A percentile compares a stretch with the other conserved stretches of the same genome.
Evolutionary conservation across 176 grass and related monocot species (phyloP).

Genomic region (Neostapfia colusana): DNA sequence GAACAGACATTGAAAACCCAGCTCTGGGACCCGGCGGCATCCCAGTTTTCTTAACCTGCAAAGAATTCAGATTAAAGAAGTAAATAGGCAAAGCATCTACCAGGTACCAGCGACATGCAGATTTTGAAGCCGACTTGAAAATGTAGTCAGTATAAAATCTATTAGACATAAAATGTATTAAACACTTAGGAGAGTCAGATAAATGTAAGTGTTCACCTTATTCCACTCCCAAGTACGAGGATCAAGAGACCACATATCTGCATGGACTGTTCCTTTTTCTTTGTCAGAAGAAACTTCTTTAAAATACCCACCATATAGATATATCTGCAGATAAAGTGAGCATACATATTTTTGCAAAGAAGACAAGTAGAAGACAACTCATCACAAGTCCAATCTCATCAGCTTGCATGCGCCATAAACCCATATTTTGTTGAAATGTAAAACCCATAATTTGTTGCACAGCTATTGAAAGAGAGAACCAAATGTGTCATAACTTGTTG

Average conservation of each 20-base stretch:
- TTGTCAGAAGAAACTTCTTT: conserved; percentile 92
- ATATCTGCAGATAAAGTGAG: conserved; percentile 59
- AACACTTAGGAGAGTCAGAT: conserved; percentile 15
- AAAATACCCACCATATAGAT: conserved; percentile 92
- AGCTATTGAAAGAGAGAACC: not conserved
- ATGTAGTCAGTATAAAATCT: not conserved
- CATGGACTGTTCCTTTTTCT: conserved; percentile 99
- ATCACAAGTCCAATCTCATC: conserved; percentile 16
- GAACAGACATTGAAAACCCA: conserved; percentile 95
- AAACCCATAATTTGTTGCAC: not conserved
- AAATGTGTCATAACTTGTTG: conserved; percentile 23
- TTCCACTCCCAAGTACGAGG: conserved; percentile 98
- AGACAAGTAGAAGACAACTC: conserved; percentile 5
- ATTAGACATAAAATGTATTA: not conserved
- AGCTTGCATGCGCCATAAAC: not conserved
- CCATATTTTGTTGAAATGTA: not conserved
- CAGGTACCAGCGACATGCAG: not conserved
- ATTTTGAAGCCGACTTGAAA: conserved; percentile 22
- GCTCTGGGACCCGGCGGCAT: conserved; percentile 93
- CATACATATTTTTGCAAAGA: conserved; percentile 29
- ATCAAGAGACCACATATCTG: conserved; percentile 95
- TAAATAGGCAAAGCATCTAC: conserved; percentile 33
- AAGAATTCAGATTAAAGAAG: conserved; percentile 20
- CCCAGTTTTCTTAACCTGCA: conserved; percentile 92
- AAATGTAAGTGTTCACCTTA: conserved; percentile 68